A percentile compares a stretch with the other conserved stretches of the same genome.
phyloP scores from a whole-genome alignment of 192 early-diverging fungal genomes.

The Phycomyces blakesleeanus region DNA sequence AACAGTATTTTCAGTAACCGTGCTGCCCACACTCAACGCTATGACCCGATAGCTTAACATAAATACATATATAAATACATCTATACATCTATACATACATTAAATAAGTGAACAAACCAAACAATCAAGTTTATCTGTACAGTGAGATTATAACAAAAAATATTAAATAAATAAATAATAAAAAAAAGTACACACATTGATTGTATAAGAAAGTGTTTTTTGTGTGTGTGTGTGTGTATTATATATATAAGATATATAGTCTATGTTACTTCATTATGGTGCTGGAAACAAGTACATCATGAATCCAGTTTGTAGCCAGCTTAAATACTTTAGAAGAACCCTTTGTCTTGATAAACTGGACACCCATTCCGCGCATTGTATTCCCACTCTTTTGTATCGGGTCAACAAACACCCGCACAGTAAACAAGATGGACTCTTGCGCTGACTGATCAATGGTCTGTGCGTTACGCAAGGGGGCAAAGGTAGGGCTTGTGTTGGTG shows the following conservation, averaged over 20 bases:
- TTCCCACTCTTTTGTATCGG: conserved; percentile 11
- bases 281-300: not conserved
- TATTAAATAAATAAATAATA: too few species aligned
- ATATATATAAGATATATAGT: too few species aligned
- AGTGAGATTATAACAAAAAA: too few species aligned
- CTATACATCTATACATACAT: not conserved
- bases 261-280: not conserved
- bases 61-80: not conserved
- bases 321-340: conserved; percentile 25
- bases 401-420: not conserved
- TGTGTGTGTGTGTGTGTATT: too few species aligned
- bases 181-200: too few species aligned
- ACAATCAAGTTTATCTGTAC: too few species aligned
- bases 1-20: conserved; percentile 6
- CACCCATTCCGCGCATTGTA: not conserved
- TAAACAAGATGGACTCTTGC: not conserved
- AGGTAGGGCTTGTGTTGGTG: not conserved
- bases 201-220: too few species aligned
- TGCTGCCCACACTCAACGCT: not conserved
- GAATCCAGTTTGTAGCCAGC: conserved; percentile 22
- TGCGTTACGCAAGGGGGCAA: not conserved
- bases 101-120: too few species aligned
- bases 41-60: conserved; percentile 2
- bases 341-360: conserved; percentile 13
- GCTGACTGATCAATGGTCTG: conserved; percentile 19